These are phyloP conservation scores for Metschnikowia colocasiae DNA, from an alignment of 805 yeast genomes.

Conservation along the genomic window DNA sequence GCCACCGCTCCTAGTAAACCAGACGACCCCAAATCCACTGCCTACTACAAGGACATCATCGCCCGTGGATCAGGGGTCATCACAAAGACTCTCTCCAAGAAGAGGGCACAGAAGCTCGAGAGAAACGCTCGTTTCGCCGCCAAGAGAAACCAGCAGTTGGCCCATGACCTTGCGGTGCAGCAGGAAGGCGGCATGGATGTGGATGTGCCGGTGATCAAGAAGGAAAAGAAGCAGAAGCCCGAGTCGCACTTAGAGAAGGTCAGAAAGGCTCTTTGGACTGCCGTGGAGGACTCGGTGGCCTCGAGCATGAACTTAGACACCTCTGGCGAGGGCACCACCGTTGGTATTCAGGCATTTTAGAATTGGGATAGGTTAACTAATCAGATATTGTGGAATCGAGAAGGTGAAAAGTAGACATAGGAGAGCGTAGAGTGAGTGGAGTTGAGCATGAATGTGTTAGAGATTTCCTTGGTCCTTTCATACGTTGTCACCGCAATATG, in stretches of 20 bases:
- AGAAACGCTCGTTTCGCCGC: constrained; percentile 73
- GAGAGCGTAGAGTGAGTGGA: too few relatives aligned
- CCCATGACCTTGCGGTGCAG: constrained; percentile 47
- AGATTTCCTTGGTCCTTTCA: too few relatives aligned
- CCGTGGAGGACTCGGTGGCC: constrained; percentile 56
- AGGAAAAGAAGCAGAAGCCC: constrained; percentile 20
- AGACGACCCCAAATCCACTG: constrained; percentile 39
- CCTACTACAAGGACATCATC: constrained; percentile 38
- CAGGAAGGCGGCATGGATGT: constrained; percentile 45
- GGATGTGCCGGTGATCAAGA: constrained; percentile 26
- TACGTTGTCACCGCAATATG: too few relatives aligned
- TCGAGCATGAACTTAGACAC: constrained; percentile 41
- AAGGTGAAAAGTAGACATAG: too few relatives aligned
- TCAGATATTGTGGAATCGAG: neutral
- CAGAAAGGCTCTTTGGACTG: constrained; percentile 68
- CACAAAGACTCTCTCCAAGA: constrained; percentile 65
- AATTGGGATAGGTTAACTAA: constrained; percentile 2
- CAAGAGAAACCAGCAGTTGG: constrained; percentile 47
- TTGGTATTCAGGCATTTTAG: constrained; percentile 68
- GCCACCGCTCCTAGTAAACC: constrained; percentile 36
- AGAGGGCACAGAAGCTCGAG: constrained; percentile 72
- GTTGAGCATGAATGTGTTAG: too few relatives aligned
- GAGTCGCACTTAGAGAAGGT: constrained; percentile 42
- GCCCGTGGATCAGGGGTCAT: constrained; percentile 39
- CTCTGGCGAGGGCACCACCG: constrained; percentile 74